These are phyloP conservation scores for Saksenaea vasiformis DNA, from an alignment of 371 early-diverging fungal genomes.

Conservation along the genomic window DNA sequence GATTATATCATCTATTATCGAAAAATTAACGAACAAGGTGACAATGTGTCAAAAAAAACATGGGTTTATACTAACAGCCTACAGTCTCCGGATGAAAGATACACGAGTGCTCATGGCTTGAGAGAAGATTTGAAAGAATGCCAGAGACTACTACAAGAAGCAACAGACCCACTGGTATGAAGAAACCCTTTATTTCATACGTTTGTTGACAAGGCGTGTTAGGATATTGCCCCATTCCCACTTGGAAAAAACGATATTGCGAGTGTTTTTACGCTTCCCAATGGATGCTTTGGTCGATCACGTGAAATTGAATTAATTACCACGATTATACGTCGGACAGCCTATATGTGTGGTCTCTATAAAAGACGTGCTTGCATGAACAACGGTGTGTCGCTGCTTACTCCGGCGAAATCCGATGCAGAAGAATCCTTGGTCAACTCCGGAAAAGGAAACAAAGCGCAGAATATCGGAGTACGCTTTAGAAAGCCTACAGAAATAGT, in stretches of 20 bases:
- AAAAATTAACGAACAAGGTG: conserved; percentile 64
- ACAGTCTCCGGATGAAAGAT: conserved; percentile 63
- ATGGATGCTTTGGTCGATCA: conserved; percentile 49
- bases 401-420: conserved; percentile 11
- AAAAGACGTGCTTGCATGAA: conserved; percentile 14
- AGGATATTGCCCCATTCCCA: conserved; percentile 43
- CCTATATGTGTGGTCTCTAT: conserved; percentile 30
- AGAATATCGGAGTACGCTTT: conserved; percentile 9
- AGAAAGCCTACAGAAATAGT: conserved; percentile 43
- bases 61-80: not conserved
- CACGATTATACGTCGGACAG: conserved; percentile 38
- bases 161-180: conserved; percentile 21
- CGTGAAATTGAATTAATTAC: conserved; percentile 36
- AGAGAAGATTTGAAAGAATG: conserved; percentile 58
- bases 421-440: conserved; percentile 6
- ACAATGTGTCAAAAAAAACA: not conserved
- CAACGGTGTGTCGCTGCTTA: conserved; percentile 11
- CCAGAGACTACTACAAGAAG: conserved; percentile 30
- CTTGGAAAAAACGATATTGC: conserved; percentile 55
- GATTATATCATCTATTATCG: conserved; percentile 50
- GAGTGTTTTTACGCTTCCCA: conserved; percentile 58
- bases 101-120: conserved; percentile 59
- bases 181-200: not conserved
- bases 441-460: conserved; percentile 8
- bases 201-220: not conserved